phyloP scores from a whole-genome alignment of 306 rosid species.

The Luffa acutangula region DNA sequence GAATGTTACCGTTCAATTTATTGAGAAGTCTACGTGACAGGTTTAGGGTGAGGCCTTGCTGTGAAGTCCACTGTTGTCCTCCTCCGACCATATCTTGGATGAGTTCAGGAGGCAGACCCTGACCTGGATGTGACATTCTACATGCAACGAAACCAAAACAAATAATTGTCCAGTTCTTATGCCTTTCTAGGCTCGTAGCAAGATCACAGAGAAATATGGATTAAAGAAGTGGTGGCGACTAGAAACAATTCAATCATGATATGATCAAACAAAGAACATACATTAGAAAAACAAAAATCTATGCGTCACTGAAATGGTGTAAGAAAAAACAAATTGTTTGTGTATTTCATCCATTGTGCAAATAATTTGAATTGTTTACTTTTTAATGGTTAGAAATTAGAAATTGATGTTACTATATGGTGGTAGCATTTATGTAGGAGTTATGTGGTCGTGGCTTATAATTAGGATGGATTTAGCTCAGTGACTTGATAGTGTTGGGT shows the following conservation, averaged over 20 bases:
- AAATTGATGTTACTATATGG: too few species aligned
- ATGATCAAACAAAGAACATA: neutral
- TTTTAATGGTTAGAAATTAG: too few species aligned
- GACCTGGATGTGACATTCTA: conserved; percentile 66
- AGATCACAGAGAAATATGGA: neutral
- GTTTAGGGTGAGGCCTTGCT: conserved; percentile 59
- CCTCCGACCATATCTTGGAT: conserved; percentile 53
- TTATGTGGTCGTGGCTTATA: too few species aligned
- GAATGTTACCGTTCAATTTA: conserved; percentile 55
- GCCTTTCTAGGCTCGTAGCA: neutral
- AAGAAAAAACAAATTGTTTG: neutral
- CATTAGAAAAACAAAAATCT: neutral
- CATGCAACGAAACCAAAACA: conserved; percentile 10
- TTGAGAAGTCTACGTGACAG: conserved; percentile 61
- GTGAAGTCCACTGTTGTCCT: conserved; percentile 47
- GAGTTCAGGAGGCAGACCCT: conserved; percentile 47
- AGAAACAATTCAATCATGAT: neutral
- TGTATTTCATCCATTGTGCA: neutral
- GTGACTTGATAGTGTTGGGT: too few species aligned
- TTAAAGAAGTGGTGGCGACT: neutral
- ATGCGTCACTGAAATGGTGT: neutral
- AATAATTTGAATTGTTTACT: too few species aligned
- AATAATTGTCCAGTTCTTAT: neutral
- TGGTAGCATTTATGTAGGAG: too few species aligned
- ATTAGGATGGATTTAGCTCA: too few species aligned